Base-by-base conservation (phyloP, 495 filamentous ascomycete species). In the Trichoderma asperelloides region DNA sequence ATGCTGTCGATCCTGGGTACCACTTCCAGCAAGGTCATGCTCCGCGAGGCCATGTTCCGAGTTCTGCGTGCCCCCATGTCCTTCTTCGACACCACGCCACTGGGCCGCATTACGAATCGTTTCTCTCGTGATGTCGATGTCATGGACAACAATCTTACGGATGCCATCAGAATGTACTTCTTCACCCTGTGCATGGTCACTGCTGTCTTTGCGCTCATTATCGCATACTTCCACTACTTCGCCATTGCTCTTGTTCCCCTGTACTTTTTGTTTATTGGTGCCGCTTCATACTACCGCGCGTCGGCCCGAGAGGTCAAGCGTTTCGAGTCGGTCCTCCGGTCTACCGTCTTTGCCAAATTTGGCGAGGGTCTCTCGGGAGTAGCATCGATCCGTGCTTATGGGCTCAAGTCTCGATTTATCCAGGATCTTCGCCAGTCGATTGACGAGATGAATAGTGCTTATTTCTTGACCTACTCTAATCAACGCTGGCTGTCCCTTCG, bases 31-130 rank as follows among this genome's bases (percentile, higher is more conserved):
- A 92, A 88, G 74, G 83, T 82, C n/a, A 92, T 98, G 83, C 83
- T 97, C 51, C 85, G 89, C 13, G 79, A 86, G n/a, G 93, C 95
- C 27, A 90, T 97, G 78, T 83, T 77, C 13, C 85, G 89, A 55
- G 90, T 92, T 0, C 81, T 98, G 49, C 85, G 93, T 62, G 94
- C 95, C 0, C 95, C 95, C 0, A 96, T 98, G 93, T 88, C 89
- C 4, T 98, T 98, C 81, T 97, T 98, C 79, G 95, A 97, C 70
- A 97, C 94, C 0, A 98, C 95, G 0, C 95, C 95, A 1, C 74
- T 97, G 0, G 95, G 95, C n/a, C 88, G 95, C 28, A 97, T 98
- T 74, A 95, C 92, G 11, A 98, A 98, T 74, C 90, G 95, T 25
- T 98, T 98, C 78, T 94, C 93, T 3, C 92, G 93, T 71, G 95